These are phyloP conservation scores for Sarcodon sp. DNA, from an alignment of 768 basidiomycete genomes.

Conservation along the genomic window DNA sequence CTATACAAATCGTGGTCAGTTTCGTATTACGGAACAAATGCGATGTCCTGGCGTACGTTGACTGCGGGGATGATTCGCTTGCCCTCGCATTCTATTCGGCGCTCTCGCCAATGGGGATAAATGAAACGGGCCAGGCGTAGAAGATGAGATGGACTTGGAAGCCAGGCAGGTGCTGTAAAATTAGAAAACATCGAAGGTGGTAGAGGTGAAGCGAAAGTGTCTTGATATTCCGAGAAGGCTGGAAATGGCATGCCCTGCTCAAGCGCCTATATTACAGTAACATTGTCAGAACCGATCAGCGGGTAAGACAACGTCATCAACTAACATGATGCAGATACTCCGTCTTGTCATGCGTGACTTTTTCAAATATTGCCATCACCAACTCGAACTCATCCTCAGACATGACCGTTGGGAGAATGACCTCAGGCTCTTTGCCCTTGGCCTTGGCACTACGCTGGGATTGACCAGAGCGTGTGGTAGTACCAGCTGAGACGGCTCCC, in stretches of 20 bases:
- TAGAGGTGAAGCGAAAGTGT: constrained; percentile 48
- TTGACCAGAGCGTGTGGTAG: constrained; percentile 42
- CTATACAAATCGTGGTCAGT: constrained; percentile 19
- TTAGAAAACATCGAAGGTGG: constrained; percentile 54
- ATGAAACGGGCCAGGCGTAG: constrained; percentile 56
- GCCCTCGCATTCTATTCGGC: constrained; percentile 69
- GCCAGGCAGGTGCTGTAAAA: constrained; percentile 52
- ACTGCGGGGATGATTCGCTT: constrained; percentile 78
- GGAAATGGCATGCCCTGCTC: constrained; percentile 61
- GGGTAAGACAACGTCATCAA: constrained; percentile 8
- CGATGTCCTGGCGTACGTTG: constrained; percentile 47
- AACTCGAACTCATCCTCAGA: constrained; percentile 91
- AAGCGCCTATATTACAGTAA: constrained; percentile 29
- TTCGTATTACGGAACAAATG: background rate
- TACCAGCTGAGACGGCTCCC: constrained; percentile 40
- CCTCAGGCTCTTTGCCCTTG: constrained; percentile 77
- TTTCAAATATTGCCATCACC: constrained; percentile 91
- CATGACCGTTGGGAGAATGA: constrained; percentile 48
- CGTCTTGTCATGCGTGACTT: constrained; percentile 77
- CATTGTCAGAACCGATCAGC: background rate
- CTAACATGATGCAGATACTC: constrained; percentile 85
- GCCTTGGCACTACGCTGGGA: constrained; percentile 54
- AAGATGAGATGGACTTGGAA: constrained; percentile 52
- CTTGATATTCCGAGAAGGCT: constrained; percentile 61
- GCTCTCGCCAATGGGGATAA: constrained; percentile 86